These are phyloP conservation scores for Scortechinia acanthostroma DNA, from an alignment of 2,329 filamentous ascomycete genomes.

Conservation along the genomic window DNA sequence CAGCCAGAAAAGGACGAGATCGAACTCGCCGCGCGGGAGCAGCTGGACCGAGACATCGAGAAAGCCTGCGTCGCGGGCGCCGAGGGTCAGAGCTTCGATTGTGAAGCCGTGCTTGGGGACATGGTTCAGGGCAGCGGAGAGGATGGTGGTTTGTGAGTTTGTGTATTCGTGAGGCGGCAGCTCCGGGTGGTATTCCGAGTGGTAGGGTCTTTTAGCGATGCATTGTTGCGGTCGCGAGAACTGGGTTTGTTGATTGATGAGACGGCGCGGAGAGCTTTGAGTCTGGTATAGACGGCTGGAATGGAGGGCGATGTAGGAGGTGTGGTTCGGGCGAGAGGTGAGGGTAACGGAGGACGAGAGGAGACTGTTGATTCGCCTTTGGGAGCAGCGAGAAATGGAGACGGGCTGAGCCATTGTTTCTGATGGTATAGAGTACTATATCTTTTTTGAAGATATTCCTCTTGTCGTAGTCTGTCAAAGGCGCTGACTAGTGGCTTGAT, in stretches of 20 bases:
- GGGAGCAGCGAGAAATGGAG: background rate
- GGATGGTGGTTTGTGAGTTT: conserved; percentile 66
- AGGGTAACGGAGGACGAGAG: background rate
- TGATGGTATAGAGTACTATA: no score
- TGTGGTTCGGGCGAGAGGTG: background rate
- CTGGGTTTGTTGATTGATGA: background rate
- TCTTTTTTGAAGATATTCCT: no score
- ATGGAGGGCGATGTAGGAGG: background rate
- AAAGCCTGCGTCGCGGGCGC: conserved; percentile 78
- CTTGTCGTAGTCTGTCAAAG: no score
- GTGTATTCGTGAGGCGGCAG: conserved; percentile 51
- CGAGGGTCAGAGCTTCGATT: conserved; percentile 61
- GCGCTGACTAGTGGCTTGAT: no score
- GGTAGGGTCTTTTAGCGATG: conserved; percentile 36
- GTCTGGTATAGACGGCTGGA: background rate
- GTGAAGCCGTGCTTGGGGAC: conserved; percentile 82
- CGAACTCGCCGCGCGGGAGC: conserved; percentile 71
- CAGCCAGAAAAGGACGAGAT: background rate
- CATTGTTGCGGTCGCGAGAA: background rate
- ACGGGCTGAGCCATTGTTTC: no score
- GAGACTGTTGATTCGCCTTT: background rate
- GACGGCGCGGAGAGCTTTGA: background rate
- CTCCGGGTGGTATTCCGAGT: conserved; percentile 65
- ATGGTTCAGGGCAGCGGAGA: conserved; percentile 72
- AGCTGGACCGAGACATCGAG: conserved; percentile 79